Conservation (phyloP, 805 yeast species). For the Yarrowia hollandica region DNA sequence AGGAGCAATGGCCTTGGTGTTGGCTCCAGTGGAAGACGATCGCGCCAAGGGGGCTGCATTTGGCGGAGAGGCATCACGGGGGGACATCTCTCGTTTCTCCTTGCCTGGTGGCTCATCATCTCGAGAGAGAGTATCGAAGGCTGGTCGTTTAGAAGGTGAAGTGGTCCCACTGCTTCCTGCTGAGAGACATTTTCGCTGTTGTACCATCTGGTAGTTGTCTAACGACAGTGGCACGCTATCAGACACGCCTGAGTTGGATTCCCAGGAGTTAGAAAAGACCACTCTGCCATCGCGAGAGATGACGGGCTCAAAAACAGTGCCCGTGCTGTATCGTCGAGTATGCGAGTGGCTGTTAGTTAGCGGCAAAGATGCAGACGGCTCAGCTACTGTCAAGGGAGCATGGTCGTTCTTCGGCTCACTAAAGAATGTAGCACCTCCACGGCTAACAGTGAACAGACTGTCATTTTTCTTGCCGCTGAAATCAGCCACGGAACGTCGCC, state of each 20-base stretch:
- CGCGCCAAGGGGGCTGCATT: background rate
- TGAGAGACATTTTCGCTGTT: background rate
- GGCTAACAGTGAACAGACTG: constrained; percentile 4
- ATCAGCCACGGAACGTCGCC: constrained; percentile 20
- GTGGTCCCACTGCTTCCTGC: constrained; percentile 10
- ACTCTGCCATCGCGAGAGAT: background rate
- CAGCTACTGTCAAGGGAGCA: background rate
- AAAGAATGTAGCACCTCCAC: constrained; percentile 14
- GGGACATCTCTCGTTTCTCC: background rate
- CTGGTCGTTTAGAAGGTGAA: constrained; percentile 17
- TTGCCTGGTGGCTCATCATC: background rate
- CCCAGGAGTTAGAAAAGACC: constrained; percentile 18
- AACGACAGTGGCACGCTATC: background rate
- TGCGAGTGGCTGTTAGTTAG: background rate
- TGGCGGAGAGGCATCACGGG: background rate
- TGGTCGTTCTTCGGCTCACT: constrained; percentile 2
- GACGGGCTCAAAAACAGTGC: constrained; percentile 1
- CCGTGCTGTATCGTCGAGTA: constrained; percentile 13
- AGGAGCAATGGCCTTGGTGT: background rate
- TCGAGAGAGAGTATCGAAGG: background rate
- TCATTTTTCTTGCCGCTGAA: background rate
- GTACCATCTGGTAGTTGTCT: constrained; percentile 10
- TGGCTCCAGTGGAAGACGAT: constrained; percentile 1
- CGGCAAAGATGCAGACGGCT: background rate
- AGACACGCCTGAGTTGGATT: constrained; percentile 12